Conservation (phyloP, 768 basidiomycete genomes). For the Pholiota conissans region DNA sequence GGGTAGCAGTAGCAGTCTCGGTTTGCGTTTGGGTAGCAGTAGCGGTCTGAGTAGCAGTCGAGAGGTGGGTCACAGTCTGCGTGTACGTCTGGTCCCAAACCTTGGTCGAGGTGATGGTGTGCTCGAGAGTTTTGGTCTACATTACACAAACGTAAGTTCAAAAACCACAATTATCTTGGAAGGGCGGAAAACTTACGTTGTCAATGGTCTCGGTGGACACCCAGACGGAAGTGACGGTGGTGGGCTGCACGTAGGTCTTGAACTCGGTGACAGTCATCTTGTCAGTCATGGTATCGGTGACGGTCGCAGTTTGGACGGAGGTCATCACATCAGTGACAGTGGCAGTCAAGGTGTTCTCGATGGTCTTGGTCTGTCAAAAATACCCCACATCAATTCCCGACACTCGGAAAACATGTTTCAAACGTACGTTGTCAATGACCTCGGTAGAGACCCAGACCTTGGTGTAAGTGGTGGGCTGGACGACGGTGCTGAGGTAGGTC, state of each 20-base stretch:
- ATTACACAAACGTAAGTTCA: conserved; percentile 6
- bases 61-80: conserved; percentile 52
- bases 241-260: conserved; percentile 55
- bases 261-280: conserved; percentile 51
- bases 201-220: conserved; percentile 58
- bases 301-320: conserved; percentile 52
- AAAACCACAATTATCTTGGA: neutral
- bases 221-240: conserved; percentile 55
- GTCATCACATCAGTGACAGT: conserved; percentile 57
- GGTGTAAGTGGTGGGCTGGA: conserved; percentile 59
- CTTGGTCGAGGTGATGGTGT: conserved; percentile 55
- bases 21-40: conserved; percentile 51
- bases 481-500: conserved; percentile 51
- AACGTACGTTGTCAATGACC: conserved; percentile 56
- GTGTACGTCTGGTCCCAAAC: conserved; percentile 47
- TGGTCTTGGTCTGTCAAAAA: conserved; percentile 49
- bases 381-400: neutral
- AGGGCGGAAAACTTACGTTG: conserved; percentile 38
- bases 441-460: conserved; percentile 52
- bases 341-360: conserved; percentile 48
- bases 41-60: conserved; percentile 52
- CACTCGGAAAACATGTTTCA: neutral
- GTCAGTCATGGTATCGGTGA: conserved; percentile 56
- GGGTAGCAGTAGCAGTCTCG: conserved; percentile 44
- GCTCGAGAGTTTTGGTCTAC: conserved; percentile 59